Evolutionary conservation across 2,329 filamentous ascomycete genomes (phyloP).

Genomic region (Paecilomyces dactylethromorphus): DNA sequence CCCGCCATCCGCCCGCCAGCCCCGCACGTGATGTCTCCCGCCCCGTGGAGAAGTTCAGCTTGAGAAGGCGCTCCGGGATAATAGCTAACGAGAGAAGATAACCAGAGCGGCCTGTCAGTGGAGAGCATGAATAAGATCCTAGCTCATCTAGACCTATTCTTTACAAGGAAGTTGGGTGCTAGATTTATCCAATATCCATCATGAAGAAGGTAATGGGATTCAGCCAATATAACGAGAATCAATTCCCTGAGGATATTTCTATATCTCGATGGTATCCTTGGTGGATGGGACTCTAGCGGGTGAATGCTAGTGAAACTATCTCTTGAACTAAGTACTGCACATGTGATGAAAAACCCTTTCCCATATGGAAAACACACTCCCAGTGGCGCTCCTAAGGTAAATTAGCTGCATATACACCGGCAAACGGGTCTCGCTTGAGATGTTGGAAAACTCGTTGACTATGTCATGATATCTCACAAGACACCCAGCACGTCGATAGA

Average conservation of each 20-base stretch:
- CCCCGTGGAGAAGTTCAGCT: not conserved
- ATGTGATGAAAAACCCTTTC: not conserved
- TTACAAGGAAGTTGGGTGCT: too few species aligned
- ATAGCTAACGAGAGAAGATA: too few species aligned
- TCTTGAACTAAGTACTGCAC: not conserved
- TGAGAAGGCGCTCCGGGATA: not conserved
- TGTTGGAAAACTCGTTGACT: not conserved
- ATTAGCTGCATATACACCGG: not conserved
- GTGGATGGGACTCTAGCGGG: not conserved
- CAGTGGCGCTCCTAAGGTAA: not conserved
- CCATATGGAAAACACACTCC: not conserved
- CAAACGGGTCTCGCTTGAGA: not conserved
- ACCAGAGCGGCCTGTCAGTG: too few species aligned
- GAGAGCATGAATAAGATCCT: too few species aligned
- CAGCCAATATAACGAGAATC: too few species aligned
- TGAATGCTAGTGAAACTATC: not conserved
- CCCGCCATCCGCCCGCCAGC: not conserved
- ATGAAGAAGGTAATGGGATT: too few species aligned
- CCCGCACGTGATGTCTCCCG: not conserved
- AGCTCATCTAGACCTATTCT: too few species aligned
- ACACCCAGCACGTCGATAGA: not conserved
- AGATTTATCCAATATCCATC: too few species aligned
- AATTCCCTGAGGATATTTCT: not conserved
- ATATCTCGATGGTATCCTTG: not conserved
- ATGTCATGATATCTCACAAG: not conserved